These are phyloP conservation scores for Aspergillus neoniger DNA, from an alignment of 2,329 filamentous ascomycete genomes.

Conservation along the genomic window DNA sequence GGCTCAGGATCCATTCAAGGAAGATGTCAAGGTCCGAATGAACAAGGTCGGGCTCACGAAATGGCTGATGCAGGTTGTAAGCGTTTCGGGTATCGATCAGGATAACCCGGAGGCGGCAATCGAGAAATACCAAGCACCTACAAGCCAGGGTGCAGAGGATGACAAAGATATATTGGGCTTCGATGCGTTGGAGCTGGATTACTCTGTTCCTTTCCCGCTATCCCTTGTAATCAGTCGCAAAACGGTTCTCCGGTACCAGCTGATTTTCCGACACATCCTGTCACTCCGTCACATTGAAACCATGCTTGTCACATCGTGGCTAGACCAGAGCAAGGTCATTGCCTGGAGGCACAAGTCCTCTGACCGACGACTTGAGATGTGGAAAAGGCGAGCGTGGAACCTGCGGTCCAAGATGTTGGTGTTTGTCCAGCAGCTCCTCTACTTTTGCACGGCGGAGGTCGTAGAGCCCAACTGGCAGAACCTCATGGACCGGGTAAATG, in stretches of 20 bases:
- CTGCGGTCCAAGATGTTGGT: constrained; percentile 91
- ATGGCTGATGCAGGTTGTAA: constrained; percentile 93
- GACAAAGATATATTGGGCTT: constrained; percentile 86
- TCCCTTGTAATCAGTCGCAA: constrained; percentile 95
- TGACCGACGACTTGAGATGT: constrained; percentile 74
- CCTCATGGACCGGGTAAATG: constrained; percentile 81
- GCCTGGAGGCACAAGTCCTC: constrained; percentile 82
- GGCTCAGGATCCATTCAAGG: constrained; percentile 93
- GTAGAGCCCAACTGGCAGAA: constrained; percentile 97
- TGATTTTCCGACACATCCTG: constrained; percentile 90
- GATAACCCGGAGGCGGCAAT: constrained; percentile 63
- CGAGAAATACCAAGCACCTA: constrained; percentile 73
- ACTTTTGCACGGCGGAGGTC: constrained; percentile 95
- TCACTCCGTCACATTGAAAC: constrained; percentile 88
- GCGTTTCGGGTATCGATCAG: constrained; percentile 92
- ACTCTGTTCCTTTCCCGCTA: constrained; percentile 89
- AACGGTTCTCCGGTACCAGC: constrained; percentile 94
- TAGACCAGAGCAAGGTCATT: constrained; percentile 77
- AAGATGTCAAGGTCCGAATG: constrained; percentile 97
- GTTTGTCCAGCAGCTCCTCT: constrained; percentile 93
- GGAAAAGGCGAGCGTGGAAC: constrained; percentile 92
- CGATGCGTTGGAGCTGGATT: constrained; percentile 91
- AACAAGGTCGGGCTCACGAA: constrained; percentile 92
- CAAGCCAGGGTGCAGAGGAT: constrained; percentile 62
- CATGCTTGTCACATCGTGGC: constrained; percentile 83